These are phyloP conservation scores for Alternaria sp. DNA, from an alignment of 2,329 filamentous ascomycete genomes.

Conservation along the genomic window DNA sequence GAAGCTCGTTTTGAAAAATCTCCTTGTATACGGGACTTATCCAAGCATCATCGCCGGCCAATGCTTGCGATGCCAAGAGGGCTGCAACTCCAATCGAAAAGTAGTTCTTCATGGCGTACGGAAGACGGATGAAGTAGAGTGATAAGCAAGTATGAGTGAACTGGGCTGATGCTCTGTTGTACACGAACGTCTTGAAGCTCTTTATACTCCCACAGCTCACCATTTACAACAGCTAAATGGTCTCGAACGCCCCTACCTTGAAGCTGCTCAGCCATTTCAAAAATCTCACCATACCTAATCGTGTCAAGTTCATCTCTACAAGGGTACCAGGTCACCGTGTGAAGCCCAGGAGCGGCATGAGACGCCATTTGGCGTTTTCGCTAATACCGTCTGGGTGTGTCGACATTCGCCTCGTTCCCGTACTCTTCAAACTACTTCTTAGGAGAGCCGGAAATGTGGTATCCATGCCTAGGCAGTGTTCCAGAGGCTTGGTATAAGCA, in stretches of 20 bases:
- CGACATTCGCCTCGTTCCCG: constrained; percentile 3
- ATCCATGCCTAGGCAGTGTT: constrained; percentile 12
- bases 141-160: constrained; percentile 17
- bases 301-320: constrained; percentile 2
- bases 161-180: constrained; percentile 12
- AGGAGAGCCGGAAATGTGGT: not conserved
- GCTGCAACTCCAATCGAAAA: constrained; percentile 22
- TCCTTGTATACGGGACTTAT: constrained; percentile 47
- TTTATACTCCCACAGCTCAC: constrained; percentile 16
- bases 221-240: not conserved
- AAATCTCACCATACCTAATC: not conserved
- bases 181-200: constrained; percentile 1
- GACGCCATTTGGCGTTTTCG: constrained; percentile 5
- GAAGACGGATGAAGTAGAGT: not conserved
- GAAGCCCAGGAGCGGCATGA: not conserved
- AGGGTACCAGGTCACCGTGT: constrained; percentile 4
- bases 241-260: not conserved
- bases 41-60: constrained; percentile 36
- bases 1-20: constrained; percentile 53
- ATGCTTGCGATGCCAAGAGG: constrained; percentile 22
- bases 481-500: constrained; percentile 12
- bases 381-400: constrained; percentile 14
- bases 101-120: constrained; percentile 25
- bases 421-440: constrained; percentile 4
- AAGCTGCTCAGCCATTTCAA: constrained; percentile 2